Evolutionary conservation across 179 eudicot genomes (phyloP).

Genomic region (Silene coronaria): DNA sequence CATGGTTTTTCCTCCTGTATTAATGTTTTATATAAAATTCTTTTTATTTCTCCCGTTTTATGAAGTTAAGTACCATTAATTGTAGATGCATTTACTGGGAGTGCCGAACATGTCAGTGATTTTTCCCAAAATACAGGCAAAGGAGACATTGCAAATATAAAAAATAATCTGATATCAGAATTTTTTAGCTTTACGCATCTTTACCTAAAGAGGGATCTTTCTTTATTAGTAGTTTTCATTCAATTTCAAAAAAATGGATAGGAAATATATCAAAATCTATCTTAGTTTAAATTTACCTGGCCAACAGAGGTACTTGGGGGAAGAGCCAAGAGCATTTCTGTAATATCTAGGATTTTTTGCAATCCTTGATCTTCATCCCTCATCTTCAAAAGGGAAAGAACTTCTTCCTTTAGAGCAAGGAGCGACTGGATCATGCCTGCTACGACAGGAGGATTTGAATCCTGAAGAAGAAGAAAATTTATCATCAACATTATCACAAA

Average conservation of each 20-base stretch:
- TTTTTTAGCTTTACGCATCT: too few species aligned
- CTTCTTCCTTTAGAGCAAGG: slow-evolving; percentile 41
- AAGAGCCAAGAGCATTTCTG: slow-evolving; percentile 69
- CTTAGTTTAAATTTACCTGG: slow-evolving; percentile 47
- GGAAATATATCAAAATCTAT: background rate
- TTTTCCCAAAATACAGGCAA: too few species aligned
- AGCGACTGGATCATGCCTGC: slow-evolving; percentile 70
- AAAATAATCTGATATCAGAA: too few species aligned
- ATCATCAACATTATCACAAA: background rate
- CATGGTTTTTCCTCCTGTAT: too few species aligned
- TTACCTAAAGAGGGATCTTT: too few species aligned
- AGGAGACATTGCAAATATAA: too few species aligned
- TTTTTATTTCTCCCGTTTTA: too few species aligned
- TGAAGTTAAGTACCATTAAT: too few species aligned
- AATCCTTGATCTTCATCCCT: slow-evolving; percentile 75
- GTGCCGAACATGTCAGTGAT: too few species aligned
- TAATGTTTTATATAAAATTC: too few species aligned
- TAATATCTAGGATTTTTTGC: slow-evolving; percentile 64
- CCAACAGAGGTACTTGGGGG: slow-evolving; percentile 77
- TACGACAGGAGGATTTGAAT: slow-evolving; percentile 67
- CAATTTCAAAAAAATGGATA: background rate
- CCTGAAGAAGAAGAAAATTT: slow-evolving; percentile 35
- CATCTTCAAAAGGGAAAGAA: slow-evolving; percentile 45
- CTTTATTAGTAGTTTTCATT: too few species aligned
- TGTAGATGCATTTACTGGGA: too few species aligned